Evolutionary conservation across 768 basidiomycete species (phyloP), one percentile per base, ranked within the genome.

Genomic region (Ramaria sp.): DNA sequence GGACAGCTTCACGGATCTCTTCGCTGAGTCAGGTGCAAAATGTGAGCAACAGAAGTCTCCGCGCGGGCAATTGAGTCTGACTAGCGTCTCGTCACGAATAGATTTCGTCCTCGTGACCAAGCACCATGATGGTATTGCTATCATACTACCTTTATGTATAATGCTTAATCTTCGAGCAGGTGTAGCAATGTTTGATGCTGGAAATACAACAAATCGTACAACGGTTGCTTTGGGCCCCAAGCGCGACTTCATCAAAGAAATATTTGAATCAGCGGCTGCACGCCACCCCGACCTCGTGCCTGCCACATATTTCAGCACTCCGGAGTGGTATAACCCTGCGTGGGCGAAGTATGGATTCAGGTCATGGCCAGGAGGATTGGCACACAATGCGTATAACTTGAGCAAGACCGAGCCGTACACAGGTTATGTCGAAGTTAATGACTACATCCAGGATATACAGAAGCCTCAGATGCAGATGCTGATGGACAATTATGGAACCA

Each of bases 241-340:
- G 59, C 73, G 77, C 7, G 78, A 83, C 63, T 72, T 82, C 37
- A 59, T 82, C 13, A 64, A 69, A 24, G 80, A 81, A 53, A 67
- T 83, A 15, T 68, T 82, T 62, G 67, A 71, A 13, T 72, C 75
- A 4, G 77, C 81, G 7, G 78, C 75, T 62, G 51, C 61, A 0
- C 75, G 79, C 59, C 76, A 77, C 53, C 79, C 80, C 0, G 59
- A 75, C 22, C 60, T 82, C 24, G 75, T 78, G 20, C 71, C 76
- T n/a, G 82, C 81, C 10, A 80, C 80, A 0, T 82, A 81, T 58
- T 80, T 76, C 66, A 78, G 77, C 4, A 66, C 82, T 47, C 78
- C 80, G 1, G 79, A 82, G 60, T 82, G 78, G 79, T 81, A 75
- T 60, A 79, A 75, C 58, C 82, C 82, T 5, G 72, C 79, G 53